A percentile compares a stretch with the other conserved stretches of the same genome.
These are phyloP conservation scores for Amaranthus hypochondriacus DNA, from an alignment of 148 eudicot species.

Conservation along the genomic window DNA sequence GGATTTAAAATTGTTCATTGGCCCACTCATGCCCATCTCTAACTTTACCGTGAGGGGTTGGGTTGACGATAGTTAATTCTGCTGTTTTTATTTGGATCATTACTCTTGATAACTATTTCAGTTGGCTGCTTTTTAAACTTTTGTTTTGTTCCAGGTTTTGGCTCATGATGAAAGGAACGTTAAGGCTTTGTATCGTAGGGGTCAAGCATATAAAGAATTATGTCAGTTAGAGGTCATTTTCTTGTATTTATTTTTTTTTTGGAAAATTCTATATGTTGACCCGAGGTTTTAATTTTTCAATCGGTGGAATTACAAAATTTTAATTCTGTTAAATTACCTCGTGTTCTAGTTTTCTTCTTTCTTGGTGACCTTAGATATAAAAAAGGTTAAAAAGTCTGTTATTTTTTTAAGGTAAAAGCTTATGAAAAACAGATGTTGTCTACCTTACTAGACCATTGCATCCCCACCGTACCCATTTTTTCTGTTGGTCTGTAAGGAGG, in stretches of 20 bases:
- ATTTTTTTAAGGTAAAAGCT: too few relatives aligned
- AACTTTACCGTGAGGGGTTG: too few relatives aligned
- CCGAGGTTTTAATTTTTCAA: too few relatives aligned
- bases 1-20: neutral
- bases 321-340: too few relatives aligned
- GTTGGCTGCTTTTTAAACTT: neutral
- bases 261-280: constrained; percentile 18
- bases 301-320: too few relatives aligned
- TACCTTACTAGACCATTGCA: too few relatives aligned
- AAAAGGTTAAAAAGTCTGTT: too few relatives aligned
- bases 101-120: neutral
- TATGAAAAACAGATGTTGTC: too few relatives aligned
- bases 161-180: constrained; percentile 66
- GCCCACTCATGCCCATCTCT: too few relatives aligned
- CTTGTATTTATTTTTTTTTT: neutral
- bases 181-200: constrained; percentile 91
- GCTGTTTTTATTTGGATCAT: neutral
- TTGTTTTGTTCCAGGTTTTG: constrained; percentile 51
- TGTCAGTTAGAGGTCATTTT: constrained; percentile 54
- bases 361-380: too few relatives aligned
- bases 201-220: constrained; percentile 82
- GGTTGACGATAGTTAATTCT: neutral
- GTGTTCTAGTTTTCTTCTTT: too few relatives aligned
- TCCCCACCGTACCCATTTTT: too few relatives aligned
- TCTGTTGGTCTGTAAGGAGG: constrained; percentile 3